Percentiles rank a stretch among this genome's conserved stretches.
Conservation (phyloP, 306 rosid species). For the Datisca glomerata region DNA sequence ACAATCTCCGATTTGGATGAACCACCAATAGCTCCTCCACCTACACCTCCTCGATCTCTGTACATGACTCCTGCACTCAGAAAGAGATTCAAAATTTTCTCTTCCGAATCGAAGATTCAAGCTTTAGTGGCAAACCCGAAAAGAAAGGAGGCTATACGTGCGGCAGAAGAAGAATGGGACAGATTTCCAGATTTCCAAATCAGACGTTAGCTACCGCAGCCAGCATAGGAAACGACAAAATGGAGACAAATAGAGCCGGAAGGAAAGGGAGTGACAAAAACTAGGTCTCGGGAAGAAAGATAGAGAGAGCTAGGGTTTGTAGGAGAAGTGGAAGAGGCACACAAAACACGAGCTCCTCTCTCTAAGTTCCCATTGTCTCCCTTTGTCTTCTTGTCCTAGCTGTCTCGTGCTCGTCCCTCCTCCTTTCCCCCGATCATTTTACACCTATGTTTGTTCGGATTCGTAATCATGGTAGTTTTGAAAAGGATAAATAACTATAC, state of each 20-base stretch:
- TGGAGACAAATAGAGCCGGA: not conserved
- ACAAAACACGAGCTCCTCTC: too few relatives aligned
- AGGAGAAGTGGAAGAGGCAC: constrained; percentile 4
- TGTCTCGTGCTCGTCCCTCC: too few relatives aligned
- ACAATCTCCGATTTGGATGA: constrained; percentile 45
- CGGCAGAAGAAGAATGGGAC: not conserved
- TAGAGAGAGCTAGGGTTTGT: constrained; percentile 13
- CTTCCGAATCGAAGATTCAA: not conserved
- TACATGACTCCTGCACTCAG: constrained; percentile 21
- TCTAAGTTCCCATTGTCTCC: too few relatives aligned
- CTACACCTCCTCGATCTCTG: constrained; percentile 42
- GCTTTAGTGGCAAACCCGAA: not conserved
- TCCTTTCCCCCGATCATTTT: too few relatives aligned
- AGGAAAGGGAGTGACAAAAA: not conserved
- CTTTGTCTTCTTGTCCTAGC: too few relatives aligned
- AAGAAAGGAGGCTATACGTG: not conserved
- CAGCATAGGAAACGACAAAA: too few relatives aligned
- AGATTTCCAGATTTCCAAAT: too few relatives aligned
- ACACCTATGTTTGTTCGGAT: too few relatives aligned
- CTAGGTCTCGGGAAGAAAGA: not conserved
- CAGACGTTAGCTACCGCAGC: too few relatives aligned
- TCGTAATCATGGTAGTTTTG: too few relatives aligned
- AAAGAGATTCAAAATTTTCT: not conserved
- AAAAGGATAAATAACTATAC: too few relatives aligned
- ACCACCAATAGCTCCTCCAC: constrained; percentile 24